Evolutionary conservation across 176 grass and related monocot species (phyloP).

Genomic region (Eremochloa ophiuroides): DNA sequence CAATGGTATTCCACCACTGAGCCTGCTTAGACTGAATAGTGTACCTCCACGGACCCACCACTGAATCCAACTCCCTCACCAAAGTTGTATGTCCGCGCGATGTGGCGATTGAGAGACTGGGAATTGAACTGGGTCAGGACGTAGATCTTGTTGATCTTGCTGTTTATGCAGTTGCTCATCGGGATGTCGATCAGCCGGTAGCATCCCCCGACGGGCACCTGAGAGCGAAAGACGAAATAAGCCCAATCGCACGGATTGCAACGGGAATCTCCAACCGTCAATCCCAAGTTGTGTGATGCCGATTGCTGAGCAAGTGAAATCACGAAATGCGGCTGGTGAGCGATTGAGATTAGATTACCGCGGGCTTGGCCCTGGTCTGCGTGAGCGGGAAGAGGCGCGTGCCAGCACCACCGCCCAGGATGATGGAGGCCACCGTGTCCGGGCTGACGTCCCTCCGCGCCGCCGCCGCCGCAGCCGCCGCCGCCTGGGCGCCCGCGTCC

Average conservation of each 20-base stretch:
- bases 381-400: conserved; percentile 87
- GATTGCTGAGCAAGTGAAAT: background rate
- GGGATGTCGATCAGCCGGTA: conserved; percentile 79
- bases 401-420: conserved; percentile 75
- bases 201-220: conserved; percentile 76
- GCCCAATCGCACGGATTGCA: background rate
- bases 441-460: conserved; percentile 43
- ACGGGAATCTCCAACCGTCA: background rate
- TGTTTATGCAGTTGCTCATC: conserved; percentile 86
- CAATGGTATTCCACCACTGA: background rate
- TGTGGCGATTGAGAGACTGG: conserved; percentile 71
- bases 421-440: conserved; percentile 66
- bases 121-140: conserved; percentile 82
- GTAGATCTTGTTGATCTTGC: conserved; percentile 77
- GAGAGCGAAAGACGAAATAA: background rate
- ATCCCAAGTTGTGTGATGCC: background rate
- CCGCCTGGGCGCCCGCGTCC: conserved; percentile 2
- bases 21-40: background rate
- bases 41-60: conserved; percentile 78
- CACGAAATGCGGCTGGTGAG: background rate
- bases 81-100: conserved; percentile 68
- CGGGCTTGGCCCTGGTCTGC: conserved; percentile 74
- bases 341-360: conserved; percentile 36
- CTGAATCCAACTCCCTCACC: conserved; percentile 56
- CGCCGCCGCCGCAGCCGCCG: conserved; percentile 14